These are phyloP conservation scores for Aspergillus latus DNA, from an alignment of 2,329 filamentous ascomycete species.

Conservation along the genomic window DNA sequence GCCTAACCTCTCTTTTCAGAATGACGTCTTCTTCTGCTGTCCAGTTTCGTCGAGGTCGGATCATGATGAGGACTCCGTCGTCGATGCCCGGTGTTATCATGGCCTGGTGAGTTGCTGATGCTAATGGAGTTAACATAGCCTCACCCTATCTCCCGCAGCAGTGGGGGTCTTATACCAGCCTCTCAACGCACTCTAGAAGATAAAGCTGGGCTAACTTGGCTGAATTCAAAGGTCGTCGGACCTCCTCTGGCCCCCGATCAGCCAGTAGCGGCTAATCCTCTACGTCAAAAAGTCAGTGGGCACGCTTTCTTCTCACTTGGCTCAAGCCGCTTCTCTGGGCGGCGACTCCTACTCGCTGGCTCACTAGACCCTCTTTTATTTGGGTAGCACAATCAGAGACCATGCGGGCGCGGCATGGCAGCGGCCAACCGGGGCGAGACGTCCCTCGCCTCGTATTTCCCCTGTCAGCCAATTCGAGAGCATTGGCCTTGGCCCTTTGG, in stretches of 20 bases:
- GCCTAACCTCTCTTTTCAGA: neutral
- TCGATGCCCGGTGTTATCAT: neutral
- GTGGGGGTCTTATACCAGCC: neutral
- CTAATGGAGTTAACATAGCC: neutral
- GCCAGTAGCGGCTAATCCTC: neutral
- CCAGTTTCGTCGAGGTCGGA: conserved; percentile 4
- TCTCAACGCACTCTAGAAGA: neutral
- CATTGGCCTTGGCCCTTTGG: neutral
- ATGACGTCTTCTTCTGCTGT: conserved; percentile 3
- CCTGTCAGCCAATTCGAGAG: neutral
- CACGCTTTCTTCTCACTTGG: neutral
- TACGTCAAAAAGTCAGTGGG: neutral
- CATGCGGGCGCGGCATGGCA: neutral
- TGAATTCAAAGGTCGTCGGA: neutral
- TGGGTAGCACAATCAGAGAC: neutral
- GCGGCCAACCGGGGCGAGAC: neutral
- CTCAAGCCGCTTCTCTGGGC: neutral
- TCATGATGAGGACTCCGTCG: neutral
- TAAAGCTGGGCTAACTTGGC: neutral
- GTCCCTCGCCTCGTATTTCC: neutral
- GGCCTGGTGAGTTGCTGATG: too few relatives aligned
- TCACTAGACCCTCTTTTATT: neutral
- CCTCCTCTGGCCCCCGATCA: neutral
- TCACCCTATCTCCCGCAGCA: neutral
- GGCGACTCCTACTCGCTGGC: neutral